Percentiles rank a stretch among this genome's conserved stretches.
These are phyloP conservation scores for Aegilops longissima DNA, from an alignment of 176 grass and related monocot genomes.

Conservation along the genomic window DNA sequence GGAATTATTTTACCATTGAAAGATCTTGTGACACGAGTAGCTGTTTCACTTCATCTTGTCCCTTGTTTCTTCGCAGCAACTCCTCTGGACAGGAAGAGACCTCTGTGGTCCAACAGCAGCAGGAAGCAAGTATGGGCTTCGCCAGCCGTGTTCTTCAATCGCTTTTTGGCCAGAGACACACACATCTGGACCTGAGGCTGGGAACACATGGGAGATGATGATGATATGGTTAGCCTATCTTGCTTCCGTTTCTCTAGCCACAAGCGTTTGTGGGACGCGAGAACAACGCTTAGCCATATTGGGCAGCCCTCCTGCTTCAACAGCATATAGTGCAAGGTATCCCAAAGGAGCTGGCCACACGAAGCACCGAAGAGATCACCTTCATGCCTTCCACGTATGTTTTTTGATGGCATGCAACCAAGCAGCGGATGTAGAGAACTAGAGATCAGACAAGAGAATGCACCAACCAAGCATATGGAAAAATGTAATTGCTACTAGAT, in stretches of 20 bases:
- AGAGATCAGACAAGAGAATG: too few relatives aligned
- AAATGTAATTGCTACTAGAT: too few relatives aligned
- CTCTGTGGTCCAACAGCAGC: background rate
- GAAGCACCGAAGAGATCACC: background rate
- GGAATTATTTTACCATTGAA: too few relatives aligned
- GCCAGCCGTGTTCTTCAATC: too few relatives aligned
- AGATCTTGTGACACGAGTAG: too few relatives aligned
- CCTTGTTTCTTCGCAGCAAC: too few relatives aligned
- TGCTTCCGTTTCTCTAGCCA: background rate
- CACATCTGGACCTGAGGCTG: conserved; percentile 7
- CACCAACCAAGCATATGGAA: too few relatives aligned
- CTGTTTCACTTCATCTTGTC: too few relatives aligned
- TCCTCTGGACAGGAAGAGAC: background rate
- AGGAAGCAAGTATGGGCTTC: background rate
- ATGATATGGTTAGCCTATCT: conserved; percentile 31
- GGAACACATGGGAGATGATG: conserved; percentile 19
- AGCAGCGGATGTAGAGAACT: too few relatives aligned
- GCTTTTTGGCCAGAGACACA: background rate
- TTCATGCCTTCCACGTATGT: background rate
- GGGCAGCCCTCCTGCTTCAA: background rate
- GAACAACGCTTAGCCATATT: conserved; percentile 1
- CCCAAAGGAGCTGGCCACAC: background rate
- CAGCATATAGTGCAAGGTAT: background rate
- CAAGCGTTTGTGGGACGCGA: background rate
- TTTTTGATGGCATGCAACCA: too few relatives aligned